Percentiles rank a stretch among this genome's conserved stretches.
phyloP scores from a whole-genome alignment of 2,329 filamentous ascomycete genomes.

The Cytospora schulzeri region DNA sequence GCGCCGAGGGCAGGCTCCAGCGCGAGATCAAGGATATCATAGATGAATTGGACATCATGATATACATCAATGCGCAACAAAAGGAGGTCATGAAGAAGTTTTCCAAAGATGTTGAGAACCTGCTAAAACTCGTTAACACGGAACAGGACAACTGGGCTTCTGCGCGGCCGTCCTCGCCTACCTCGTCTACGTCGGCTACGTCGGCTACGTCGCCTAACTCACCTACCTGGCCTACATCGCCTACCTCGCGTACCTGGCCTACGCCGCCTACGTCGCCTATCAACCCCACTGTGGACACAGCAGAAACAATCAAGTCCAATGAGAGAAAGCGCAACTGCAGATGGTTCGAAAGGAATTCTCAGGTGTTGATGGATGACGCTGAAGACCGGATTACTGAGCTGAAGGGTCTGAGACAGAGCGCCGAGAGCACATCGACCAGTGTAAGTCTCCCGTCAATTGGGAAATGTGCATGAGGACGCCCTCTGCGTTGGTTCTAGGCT shows the following conservation, averaged over 20 bases:
- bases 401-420: not conserved
- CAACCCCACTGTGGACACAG: not conserved
- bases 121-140: constrained; percentile 27
- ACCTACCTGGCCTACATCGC: too few relatives aligned
- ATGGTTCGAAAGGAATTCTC: not conserved
- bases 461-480: not conserved
- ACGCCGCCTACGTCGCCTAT: not conserved
- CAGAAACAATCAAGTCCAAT: not conserved
- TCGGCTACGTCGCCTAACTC: too few relatives aligned
- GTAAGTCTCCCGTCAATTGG: not conserved
- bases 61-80: constrained; percentile 42
- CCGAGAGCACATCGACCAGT: not conserved
- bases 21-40: constrained; percentile 50
- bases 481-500: not conserved
- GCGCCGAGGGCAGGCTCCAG: constrained; percentile 44
- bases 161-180: too few relatives aligned
- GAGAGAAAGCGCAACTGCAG: not conserved
- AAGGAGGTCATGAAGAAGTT: constrained; percentile 36
- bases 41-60: constrained; percentile 51
- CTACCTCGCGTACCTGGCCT: not conserved
- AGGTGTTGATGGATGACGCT: not conserved
- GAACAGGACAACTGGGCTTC: constrained; percentile 25
- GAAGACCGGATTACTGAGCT: constrained; percentile 7
- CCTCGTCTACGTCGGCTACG: too few relatives aligned
- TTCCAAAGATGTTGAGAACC: constrained; percentile 28